These are phyloP conservation scores for Penicillium coffeae DNA, from an alignment of 495 filamentous ascomycete genomes.

Conservation along the genomic window DNA sequence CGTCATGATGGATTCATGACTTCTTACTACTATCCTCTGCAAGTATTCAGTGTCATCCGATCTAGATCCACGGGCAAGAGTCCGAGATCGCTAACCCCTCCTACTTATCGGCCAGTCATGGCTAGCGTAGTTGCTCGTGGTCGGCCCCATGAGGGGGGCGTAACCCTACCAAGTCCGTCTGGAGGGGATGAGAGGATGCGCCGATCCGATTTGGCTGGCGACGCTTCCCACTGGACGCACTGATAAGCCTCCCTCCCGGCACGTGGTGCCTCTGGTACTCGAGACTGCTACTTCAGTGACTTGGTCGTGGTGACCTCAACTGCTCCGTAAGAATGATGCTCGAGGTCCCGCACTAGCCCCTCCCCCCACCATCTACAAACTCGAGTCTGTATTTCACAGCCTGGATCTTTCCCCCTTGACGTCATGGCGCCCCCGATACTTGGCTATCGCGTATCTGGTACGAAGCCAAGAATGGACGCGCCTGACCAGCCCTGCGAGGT, in stretches of 20 bases:
- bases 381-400: background rate
- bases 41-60: no score
- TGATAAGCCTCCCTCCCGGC: constrained; percentile 17
- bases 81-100: constrained; percentile 2
- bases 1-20: no score
- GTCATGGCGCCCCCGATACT: constrained; percentile 1
- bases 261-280: constrained; percentile 8
- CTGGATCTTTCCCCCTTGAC: background rate
- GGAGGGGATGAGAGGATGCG: background rate
- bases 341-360: background rate
- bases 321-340: background rate
- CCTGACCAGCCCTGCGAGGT: background rate
- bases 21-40: no score
- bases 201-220: background rate
- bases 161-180: constrained; percentile 7
- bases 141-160: constrained; percentile 1
- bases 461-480: no score
- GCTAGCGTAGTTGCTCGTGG: background rate
- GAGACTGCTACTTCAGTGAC: background rate
- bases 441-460: background rate
- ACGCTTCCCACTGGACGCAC: background rate
- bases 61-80: no score
- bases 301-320: no score
- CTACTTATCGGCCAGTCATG: constrained; percentile 9
- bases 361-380: background rate